Conservation (phyloP, 1,139 yeast genomes). For the Taphrina populina region DNA sequence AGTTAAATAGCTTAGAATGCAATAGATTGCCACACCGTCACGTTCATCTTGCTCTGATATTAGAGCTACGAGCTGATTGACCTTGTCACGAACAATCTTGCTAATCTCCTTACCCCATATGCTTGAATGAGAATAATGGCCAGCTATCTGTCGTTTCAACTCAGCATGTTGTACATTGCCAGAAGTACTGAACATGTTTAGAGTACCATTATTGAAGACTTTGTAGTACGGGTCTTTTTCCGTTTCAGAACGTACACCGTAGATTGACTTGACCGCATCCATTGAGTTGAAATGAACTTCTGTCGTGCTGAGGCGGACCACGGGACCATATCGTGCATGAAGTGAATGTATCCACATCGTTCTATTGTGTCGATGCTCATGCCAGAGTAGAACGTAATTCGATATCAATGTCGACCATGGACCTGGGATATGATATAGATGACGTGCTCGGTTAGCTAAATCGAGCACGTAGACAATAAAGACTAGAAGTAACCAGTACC, state of each 20-base stretch:
- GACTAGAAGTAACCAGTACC: no score
- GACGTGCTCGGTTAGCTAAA: neutral
- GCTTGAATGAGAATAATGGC: constrained; percentile 41
- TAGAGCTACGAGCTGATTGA: constrained; percentile 44
- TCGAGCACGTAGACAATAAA: no score
- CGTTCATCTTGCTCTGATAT: constrained; percentile 44
- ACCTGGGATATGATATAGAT: neutral
- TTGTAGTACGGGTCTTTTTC: constrained; percentile 63
- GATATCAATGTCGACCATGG: constrained; percentile 2
- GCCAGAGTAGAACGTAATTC: neutral
- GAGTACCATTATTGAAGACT: constrained; percentile 61
- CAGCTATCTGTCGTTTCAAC: constrained; percentile 44
- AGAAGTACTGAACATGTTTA: constrained; percentile 60
- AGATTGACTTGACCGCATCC: constrained; percentile 56
- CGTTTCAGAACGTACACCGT: constrained; percentile 52
- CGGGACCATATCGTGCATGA: constrained; percentile 59
- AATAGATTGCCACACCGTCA: constrained; percentile 56
- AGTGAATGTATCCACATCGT: constrained; percentile 49
- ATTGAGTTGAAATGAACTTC: constrained; percentile 63
- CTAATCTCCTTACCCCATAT: neutral
- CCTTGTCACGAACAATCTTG: constrained; percentile 34
- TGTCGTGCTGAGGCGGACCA: constrained; percentile 61
- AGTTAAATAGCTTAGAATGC: constrained; percentile 66
- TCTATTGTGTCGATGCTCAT: neutral
- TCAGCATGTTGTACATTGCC: constrained; percentile 54